phyloP scores from a whole-genome alignment of 495 filamentous ascomycete genomes.

The Neurospora sp. region DNA sequence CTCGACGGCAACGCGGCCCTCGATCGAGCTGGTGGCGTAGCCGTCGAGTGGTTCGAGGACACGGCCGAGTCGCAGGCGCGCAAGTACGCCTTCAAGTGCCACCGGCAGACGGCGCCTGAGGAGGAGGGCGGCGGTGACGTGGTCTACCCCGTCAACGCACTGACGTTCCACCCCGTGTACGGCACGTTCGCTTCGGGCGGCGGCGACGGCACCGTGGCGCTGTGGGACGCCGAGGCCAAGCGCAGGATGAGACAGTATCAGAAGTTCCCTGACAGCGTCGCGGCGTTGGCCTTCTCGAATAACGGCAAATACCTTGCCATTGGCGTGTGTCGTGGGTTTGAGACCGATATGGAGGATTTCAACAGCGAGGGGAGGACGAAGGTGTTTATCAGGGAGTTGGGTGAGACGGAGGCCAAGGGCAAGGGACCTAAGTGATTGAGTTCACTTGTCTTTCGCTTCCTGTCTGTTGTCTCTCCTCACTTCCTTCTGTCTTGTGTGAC shows the following conservation, averaged over 20 bases:
- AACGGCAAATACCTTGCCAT: constrained; percentile 80
- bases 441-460: neutral
- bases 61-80: constrained; percentile 71
- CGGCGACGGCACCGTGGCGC: constrained; percentile 85
- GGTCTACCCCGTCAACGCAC: constrained; percentile 89
- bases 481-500: neutral
- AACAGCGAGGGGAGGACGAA: constrained; percentile 58
- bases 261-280: constrained; percentile 67
- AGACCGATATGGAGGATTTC: constrained; percentile 77
- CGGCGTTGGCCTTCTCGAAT: constrained; percentile 61
- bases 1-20: no score
- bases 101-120: constrained; percentile 53
- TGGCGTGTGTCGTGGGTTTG: constrained; percentile 81
- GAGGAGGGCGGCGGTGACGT: constrained; percentile 63
- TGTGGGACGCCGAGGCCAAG: constrained; percentile 94
- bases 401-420: constrained; percentile 78
- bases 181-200: constrained; percentile 91
- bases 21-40: constrained; percentile 89
- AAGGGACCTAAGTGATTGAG: constrained; percentile 54
- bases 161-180: constrained; percentile 82
- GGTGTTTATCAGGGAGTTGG: constrained; percentile 72
- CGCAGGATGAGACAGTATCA: constrained; percentile 85
- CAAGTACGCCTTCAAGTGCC: constrained; percentile 98
- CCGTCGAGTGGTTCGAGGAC: constrained; percentile 96
- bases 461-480: neutral